A percentile compares a stretch with the other conserved stretches of the same genome.
Evolutionary conservation across 148 eudicot genomes (phyloP).

Genomic region (Amaranthus cruentus): DNA sequence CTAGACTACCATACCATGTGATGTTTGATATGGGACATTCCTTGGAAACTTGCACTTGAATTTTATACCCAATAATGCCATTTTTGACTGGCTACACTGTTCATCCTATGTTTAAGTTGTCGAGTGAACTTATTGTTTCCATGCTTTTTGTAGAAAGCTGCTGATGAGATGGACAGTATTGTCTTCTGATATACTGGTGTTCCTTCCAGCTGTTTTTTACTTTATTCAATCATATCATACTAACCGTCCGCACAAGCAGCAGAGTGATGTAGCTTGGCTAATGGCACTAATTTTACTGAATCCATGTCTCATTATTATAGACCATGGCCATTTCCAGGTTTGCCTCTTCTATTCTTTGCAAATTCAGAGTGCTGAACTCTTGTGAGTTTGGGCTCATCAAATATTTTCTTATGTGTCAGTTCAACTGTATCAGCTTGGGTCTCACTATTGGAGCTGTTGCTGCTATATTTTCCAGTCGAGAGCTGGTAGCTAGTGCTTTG

Average conservation of each 20-base stretch:
- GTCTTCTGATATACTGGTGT: slow-evolving; percentile 63
- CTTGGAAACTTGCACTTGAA: too few relatives aligned
- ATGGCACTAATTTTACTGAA: slow-evolving; percentile 61
- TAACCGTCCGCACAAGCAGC: slow-evolving; percentile 27
- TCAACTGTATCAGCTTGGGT: slow-evolving; percentile 93
- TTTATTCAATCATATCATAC: slow-evolving; percentile 43
- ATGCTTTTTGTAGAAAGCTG: slow-evolving; percentile 65
- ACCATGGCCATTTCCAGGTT: slow-evolving; percentile 98
- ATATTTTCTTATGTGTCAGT: slow-evolving; percentile 38
- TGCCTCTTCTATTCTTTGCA: neutral
- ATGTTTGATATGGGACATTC: too few relatives aligned
- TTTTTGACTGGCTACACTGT: too few relatives aligned
- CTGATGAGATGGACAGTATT: slow-evolving; percentile 94
- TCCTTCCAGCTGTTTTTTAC: slow-evolving; percentile 77
- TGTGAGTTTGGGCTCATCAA: neutral
- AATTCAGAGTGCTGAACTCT: neutral
- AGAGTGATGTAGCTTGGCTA: slow-evolving; percentile 63
- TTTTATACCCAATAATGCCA: too few relatives aligned
- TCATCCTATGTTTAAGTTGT: neutral
- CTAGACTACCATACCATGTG: too few relatives aligned
- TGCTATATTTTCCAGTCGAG: slow-evolving; percentile 62
- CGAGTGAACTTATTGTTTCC: slow-evolving; percentile 15
- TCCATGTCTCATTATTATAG: slow-evolving; percentile 77
- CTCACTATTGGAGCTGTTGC: slow-evolving; percentile 80
- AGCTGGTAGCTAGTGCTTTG: slow-evolving; percentile 65